phyloP scores from a whole-genome alignment of 495 filamentous ascomycete species.

The Aspergillus haitiensis region DNA sequence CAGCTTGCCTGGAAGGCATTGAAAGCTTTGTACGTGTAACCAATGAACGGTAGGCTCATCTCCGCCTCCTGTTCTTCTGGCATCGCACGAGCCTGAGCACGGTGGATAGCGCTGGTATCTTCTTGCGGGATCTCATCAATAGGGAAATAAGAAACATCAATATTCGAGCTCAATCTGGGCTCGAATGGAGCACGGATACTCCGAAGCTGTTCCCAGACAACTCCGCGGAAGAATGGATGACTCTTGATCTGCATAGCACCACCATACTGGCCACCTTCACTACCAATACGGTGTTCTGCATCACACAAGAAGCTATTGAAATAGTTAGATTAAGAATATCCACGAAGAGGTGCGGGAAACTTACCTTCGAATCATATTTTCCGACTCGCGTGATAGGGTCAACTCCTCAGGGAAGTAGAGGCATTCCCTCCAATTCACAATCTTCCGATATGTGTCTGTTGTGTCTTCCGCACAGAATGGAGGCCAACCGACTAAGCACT shows the following conservation, averaged over 20 bases:
- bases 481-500: conserved; percentile 98
- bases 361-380: conserved; percentile 82
- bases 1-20: conserved; percentile 65
- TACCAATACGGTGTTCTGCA: conserved; percentile 77
- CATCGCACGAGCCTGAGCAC: conserved; percentile 62
- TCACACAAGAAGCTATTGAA: conserved; percentile 83
- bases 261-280: conserved; percentile 66
- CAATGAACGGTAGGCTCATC: conserved; percentile 95
- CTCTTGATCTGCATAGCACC: conserved; percentile 85
- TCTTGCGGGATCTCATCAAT: conserved; percentile 96
- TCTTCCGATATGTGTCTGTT: conserved; percentile 98
- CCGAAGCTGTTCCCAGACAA: conserved; percentile 88
- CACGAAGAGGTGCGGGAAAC: conserved; percentile 14
- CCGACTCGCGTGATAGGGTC: conserved; percentile 79
- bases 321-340: conserved; percentile 21
- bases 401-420: conserved; percentile 97
- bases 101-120: conserved; percentile 71
- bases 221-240: conserved; percentile 94
- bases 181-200: conserved; percentile 94
- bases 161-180: conserved; percentile 83
- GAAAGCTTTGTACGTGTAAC: conserved; percentile 98
- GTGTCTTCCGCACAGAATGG: conserved; percentile 98
- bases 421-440: conserved; percentile 94
- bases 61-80: conserved; percentile 69
- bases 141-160: conserved; percentile 98